phyloP scores from a whole-genome alignment of 441 rosid species.

The Hypseocharis bilobata region DNA sequence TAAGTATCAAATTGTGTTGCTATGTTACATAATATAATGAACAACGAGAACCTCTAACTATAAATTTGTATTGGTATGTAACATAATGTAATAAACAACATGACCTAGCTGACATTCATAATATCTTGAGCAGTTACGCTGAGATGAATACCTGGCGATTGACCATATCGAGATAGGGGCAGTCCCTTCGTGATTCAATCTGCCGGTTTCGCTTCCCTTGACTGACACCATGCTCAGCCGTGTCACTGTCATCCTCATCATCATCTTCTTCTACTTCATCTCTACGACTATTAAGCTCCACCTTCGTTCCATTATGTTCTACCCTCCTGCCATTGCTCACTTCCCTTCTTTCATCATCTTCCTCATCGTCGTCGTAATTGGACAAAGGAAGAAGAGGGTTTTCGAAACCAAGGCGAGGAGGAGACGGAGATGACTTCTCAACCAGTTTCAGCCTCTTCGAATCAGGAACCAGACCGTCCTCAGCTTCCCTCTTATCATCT shows the following conservation, averaged over 20 bases:
- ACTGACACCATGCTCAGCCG: constrained; percentile 20
- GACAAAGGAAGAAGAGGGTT: constrained; percentile 58
- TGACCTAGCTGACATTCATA: too few relatives aligned
- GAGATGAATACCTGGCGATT: constrained; percentile 80
- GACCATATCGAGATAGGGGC: constrained; percentile 90
- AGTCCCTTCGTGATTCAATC: constrained; percentile 71
- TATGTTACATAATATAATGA: neutral
- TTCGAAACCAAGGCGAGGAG: constrained; percentile 35
- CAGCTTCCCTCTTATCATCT: constrained; percentile 24
- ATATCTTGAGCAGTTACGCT: too few relatives aligned
- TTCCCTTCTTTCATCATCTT: constrained; percentile 30
- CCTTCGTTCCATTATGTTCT: constrained; percentile 12
- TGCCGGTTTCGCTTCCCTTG: constrained; percentile 36
- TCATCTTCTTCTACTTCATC: constrained; percentile 21
- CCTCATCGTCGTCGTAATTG: constrained; percentile 53
- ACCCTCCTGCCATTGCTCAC: constrained; percentile 12
- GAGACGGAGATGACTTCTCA: constrained; percentile 31
- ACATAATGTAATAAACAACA: neutral
- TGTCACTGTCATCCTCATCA: constrained; percentile 29
- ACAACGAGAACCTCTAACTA: neutral
- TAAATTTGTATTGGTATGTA: neutral
- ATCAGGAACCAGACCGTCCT: constrained; percentile 22
- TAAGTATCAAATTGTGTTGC: neutral
- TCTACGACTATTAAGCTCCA: constrained; percentile 23
- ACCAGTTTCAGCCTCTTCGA: constrained; percentile 41